Conservation (phyloP, 192 early-diverging fungal species). For the Thoreauomyces humboldtii region DNA sequence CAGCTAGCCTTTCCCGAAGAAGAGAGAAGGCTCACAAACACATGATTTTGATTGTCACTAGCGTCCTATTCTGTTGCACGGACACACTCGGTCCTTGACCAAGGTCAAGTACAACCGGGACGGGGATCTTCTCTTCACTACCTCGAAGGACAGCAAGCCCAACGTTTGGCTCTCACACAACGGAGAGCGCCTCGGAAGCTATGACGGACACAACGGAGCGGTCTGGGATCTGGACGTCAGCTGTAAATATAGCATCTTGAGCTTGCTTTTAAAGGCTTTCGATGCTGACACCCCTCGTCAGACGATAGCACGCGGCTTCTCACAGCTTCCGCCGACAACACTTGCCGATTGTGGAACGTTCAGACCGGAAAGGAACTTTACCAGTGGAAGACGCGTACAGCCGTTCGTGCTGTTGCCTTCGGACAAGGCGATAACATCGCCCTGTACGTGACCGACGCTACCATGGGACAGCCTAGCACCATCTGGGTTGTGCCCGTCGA, state of each 20-base stretch:
- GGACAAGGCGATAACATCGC: slow-evolving; percentile 85
- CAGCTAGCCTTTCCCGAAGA: no score
- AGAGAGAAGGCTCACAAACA: no score
- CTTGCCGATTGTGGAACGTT: slow-evolving; percentile 89
- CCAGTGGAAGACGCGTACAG: slow-evolving; percentile 85
- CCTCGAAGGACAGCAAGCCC: slow-evolving; percentile 90
- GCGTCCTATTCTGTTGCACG: slow-evolving; percentile 94
- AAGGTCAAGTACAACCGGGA: slow-evolving; percentile 98
- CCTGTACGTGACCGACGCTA: slow-evolving; percentile 91
- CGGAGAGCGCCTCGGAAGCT: slow-evolving; percentile 89
- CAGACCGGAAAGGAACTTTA: slow-evolving; percentile 86
- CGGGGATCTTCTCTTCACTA: slow-evolving; percentile 95
- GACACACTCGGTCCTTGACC: slow-evolving; percentile 94
- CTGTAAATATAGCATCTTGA: no score
- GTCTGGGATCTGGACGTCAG: slow-evolving; percentile 95
- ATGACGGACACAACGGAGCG: slow-evolving; percentile 86
- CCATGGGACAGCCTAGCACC: slow-evolving; percentile 88
- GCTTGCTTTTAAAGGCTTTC: no score
- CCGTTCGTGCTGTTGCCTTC: slow-evolving; percentile 88
- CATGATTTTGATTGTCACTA: slow-evolving; percentile 5
- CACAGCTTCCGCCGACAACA: slow-evolving; percentile 90
- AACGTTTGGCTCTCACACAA: slow-evolving; percentile 98
- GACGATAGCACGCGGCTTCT: slow-evolving; percentile 72
- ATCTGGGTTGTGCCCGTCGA: slow-evolving; percentile 82
- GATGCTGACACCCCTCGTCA: slow-evolving; percentile 35